phyloP scores from a whole-genome alignment of 495 filamentous ascomycete species.

The Cercophora sp. region DNA sequence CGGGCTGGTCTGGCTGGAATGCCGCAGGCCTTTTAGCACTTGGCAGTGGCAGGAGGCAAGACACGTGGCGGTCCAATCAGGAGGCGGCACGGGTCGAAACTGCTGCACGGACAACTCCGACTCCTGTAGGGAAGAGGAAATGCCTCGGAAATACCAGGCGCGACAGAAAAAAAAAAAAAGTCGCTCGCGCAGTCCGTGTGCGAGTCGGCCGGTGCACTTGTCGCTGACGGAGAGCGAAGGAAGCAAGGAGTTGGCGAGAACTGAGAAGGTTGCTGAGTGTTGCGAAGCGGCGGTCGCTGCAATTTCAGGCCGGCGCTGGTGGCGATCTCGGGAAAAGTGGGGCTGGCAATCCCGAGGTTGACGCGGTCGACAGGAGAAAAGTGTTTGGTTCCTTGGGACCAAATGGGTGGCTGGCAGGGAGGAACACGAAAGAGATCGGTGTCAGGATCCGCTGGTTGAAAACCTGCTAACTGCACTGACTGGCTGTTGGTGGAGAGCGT shows the following conservation, averaged over 20 bases:
- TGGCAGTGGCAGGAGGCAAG: slow-evolving; percentile 22
- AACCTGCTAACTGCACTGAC: no score
- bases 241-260: background rate
- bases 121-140: slow-evolving; percentile 10
- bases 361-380: slow-evolving; percentile 6
- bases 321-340: slow-evolving; percentile 15
- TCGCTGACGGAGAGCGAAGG: background rate
- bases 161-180: background rate
- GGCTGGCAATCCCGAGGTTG: slow-evolving; percentile 7
- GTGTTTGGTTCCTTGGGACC: background rate
- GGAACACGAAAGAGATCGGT: slow-evolving; percentile 15
- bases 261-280: background rate
- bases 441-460: no score
- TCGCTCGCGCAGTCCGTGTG: background rate
- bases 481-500: slow-evolving; percentile 4
- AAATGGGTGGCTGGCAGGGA: background rate
- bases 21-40: slow-evolving; percentile 9
- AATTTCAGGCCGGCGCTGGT: slow-evolving; percentile 10
- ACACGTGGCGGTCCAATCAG: slow-evolving; percentile 12
- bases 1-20: slow-evolving; percentile 26
- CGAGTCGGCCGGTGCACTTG: background rate
- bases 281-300: background rate
- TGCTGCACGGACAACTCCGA: slow-evolving; percentile 25
- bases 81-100: slow-evolving; percentile 1
- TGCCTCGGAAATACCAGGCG: slow-evolving; percentile 12